A percentile compares a stretch with the other conserved stretches of the same genome.
Conservation (phyloP, 176 grass and related monocot genomes). For the Metroxylon sagu region DNA sequence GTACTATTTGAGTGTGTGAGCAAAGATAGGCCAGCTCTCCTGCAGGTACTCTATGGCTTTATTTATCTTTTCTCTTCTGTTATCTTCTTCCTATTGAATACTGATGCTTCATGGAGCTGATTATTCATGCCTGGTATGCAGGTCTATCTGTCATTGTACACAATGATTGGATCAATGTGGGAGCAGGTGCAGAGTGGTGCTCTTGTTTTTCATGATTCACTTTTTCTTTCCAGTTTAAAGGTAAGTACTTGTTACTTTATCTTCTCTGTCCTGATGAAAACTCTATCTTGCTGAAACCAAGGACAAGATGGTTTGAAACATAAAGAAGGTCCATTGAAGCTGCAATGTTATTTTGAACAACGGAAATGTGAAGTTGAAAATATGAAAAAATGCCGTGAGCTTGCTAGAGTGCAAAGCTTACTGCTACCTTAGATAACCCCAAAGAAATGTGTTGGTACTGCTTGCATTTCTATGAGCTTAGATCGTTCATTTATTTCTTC, state of each 20-base stretch:
- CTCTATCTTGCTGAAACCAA: too few relatives aligned
- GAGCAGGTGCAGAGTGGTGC: slow-evolving; percentile 48
- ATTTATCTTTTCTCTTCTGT: slow-evolving; percentile 4
- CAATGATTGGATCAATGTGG: slow-evolving; percentile 75
- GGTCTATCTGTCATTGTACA: slow-evolving; percentile 83
- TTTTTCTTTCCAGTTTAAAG: slow-evolving; percentile 87
- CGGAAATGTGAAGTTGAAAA: too few relatives aligned
- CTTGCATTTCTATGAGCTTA: too few relatives aligned
- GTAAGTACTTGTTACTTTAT: slow-evolving; percentile 20
- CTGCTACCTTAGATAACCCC: too few relatives aligned
- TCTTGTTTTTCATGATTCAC: slow-evolving; percentile 60
- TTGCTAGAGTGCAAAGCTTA: too few relatives aligned
- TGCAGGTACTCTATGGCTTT: slow-evolving; percentile 54
- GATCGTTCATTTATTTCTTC: too few relatives aligned
- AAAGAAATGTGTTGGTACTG: too few relatives aligned
- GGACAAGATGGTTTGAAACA: too few relatives aligned
- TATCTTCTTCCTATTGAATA: slow-evolving; percentile 7
- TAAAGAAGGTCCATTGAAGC: too few relatives aligned
- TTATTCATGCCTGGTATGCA: slow-evolving; percentile 32
- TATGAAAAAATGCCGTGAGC: too few relatives aligned
- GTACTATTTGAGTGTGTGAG: slow-evolving; percentile 95
- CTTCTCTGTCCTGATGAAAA: too few relatives aligned
- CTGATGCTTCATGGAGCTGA: neutral
- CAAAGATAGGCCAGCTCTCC: slow-evolving; percentile 82
- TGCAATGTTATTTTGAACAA: too few relatives aligned